Conservation (phyloP, 208 protist genomes). For the Angomonas ambiguus region DNA sequence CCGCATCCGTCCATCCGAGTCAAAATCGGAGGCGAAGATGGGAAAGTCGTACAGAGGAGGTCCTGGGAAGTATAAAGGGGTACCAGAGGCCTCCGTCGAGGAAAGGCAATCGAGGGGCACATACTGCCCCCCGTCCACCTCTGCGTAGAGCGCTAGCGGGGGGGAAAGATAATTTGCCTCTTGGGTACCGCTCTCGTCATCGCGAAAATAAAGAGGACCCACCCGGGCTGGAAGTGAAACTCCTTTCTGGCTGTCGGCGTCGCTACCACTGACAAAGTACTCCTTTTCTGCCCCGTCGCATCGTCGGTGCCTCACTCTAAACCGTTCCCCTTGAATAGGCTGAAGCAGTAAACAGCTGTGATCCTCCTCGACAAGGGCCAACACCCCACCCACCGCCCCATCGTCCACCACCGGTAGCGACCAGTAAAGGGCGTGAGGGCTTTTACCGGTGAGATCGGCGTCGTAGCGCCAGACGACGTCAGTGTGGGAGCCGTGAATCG, state of each 20-base stretch:
- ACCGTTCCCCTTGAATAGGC: constrained; percentile 30
- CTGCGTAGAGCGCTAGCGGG: background rate
- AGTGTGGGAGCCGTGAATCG: constrained; percentile 19
- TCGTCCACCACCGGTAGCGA: background rate
- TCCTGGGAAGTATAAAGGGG: background rate
- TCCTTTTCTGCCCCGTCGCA: constrained; percentile 19
- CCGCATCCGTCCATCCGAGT: background rate
- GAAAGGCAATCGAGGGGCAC: no score
- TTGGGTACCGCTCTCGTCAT: background rate
- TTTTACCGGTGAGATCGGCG: constrained; percentile 24
- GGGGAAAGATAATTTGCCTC: background rate
- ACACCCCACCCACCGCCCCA: constrained; percentile 18
- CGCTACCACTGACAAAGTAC: constrained; percentile 28
- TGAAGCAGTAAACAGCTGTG: constrained; percentile 36
- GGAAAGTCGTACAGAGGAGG: background rate
- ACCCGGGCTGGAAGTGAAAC: constrained; percentile 33
- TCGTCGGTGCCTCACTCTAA: constrained; percentile 50
- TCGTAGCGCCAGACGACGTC: constrained; percentile 52
- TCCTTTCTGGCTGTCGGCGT: background rate
- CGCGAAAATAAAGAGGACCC: constrained; percentile 16
- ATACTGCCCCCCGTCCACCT: no score
- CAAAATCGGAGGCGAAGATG: background rate
- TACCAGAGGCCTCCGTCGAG: background rate
- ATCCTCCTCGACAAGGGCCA: constrained; percentile 69
- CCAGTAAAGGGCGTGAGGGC: background rate